Evolutionary conservation across 441 rosid species (phyloP).

Genomic region (Pelargonium cotyledonis): DNA sequence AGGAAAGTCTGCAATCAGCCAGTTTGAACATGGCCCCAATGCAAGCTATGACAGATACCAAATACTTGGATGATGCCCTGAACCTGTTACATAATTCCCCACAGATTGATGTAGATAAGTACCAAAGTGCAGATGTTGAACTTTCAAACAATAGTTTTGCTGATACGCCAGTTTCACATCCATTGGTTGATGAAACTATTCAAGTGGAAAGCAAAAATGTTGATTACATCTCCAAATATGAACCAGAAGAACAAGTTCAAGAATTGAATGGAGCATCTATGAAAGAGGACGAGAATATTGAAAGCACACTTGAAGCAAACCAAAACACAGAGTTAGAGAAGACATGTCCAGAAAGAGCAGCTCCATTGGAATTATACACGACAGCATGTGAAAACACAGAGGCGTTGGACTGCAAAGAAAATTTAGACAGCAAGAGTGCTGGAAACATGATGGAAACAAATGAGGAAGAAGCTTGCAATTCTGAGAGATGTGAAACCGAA

Average conservation of each 20-base stretch:
- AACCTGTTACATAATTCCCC: conserved; percentile 21
- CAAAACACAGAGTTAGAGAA: conserved; percentile 18
- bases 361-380: conserved; percentile 18
- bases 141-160: conserved; percentile 9
- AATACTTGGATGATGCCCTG: conserved; percentile 2
- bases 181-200: conserved; percentile 17
- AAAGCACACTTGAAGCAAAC: conserved; percentile 19
- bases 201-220: conserved; percentile 11
- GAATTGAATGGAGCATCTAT: conserved; percentile 18
- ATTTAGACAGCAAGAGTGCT: conserved; percentile 12
- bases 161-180: conserved; percentile 15
- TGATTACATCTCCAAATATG: conserved; percentile 13
- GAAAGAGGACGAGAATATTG: conserved; percentile 20
- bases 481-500: conserved; percentile 12
- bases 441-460: conserved; percentile 15
- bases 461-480: conserved; percentile 21
- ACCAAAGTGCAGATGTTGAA: conserved; percentile 20
- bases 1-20: conserved; percentile 4
- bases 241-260: conserved; percentile 24
- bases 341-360: conserved; percentile 12
- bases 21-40: conserved; percentile 6
- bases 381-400: conserved; percentile 19
- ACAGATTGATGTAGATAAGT: conserved; percentile 20
- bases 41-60: not conserved
- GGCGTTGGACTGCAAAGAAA: conserved; percentile 18